phyloP scores from a whole-genome alignment of 192 early-diverging fungal species.

The Coemansia sp. region DNA sequence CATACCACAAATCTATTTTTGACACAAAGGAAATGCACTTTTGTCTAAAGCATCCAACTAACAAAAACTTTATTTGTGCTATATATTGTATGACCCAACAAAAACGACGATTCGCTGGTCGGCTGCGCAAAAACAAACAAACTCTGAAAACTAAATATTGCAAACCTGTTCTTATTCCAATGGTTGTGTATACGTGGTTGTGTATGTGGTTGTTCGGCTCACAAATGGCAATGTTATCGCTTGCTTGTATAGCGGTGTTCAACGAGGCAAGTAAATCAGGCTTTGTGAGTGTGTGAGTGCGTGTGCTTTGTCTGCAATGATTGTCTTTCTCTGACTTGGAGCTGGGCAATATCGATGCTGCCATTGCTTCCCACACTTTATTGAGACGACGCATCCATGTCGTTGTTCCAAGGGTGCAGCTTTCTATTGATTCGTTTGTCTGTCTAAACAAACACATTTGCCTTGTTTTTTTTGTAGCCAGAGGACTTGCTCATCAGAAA shows the following conservation, averaged over 20 bases:
- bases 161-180: too few relatives aligned
- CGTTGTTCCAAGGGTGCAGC: not conserved
- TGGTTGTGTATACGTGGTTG: too few relatives aligned
- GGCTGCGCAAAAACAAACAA: not conserved
- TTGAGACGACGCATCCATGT: not conserved
- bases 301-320: not conserved
- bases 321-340: not conserved
- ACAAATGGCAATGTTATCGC: not conserved
- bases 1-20: not conserved
- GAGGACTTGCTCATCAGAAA: constrained; percentile 49
- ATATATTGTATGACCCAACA: not conserved
- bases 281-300: not conserved
- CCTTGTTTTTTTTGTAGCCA: constrained; percentile 27
- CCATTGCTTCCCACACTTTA: not conserved
- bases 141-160: too few relatives aligned
- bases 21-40: not conserved
- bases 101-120: not conserved
- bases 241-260: constrained; percentile 7
- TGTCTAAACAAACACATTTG: not conserved
- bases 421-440: not conserved
- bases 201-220: too few relatives aligned
- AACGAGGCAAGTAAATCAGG: not conserved
- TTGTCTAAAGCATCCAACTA: not conserved
- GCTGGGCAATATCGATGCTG: not conserved
- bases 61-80: not conserved